Conservation (phyloP, 768 basidiomycete species). For the Trametes cingulata region DNA sequence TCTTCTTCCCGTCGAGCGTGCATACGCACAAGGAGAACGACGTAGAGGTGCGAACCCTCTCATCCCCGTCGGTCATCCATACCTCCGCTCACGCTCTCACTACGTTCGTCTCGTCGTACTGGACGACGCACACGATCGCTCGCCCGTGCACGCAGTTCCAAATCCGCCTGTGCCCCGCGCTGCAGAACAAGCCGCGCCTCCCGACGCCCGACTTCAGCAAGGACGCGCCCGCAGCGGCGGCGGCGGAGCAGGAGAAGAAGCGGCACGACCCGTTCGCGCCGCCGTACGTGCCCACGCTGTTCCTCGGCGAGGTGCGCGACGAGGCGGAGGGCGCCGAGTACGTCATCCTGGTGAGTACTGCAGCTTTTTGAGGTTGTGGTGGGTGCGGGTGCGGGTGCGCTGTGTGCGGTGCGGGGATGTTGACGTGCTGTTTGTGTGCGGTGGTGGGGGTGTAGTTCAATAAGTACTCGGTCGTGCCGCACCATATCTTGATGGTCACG, state of each 20-base stretch:
- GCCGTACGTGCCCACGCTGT: slow-evolving; percentile 77
- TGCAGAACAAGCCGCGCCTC: slow-evolving; percentile 73
- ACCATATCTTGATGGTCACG: slow-evolving; percentile 86
- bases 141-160: slow-evolving; percentile 61
- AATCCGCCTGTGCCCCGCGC: slow-evolving; percentile 80
- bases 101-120: neutral
- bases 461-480: slow-evolving; percentile 81
- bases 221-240: slow-evolving; percentile 29
- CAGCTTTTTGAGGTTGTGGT: neutral
- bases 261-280: slow-evolving; percentile 78
- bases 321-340: slow-evolving; percentile 60
- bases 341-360: slow-evolving; percentile 60
- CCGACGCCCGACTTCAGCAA: slow-evolving; percentile 44
- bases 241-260: slow-evolving; percentile 27
- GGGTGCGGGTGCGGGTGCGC: neutral
- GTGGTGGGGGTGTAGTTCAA: slow-evolving; percentile 59
- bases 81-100: neutral
- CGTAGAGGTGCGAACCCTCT: slow-evolving; percentile 53
- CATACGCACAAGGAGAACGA: slow-evolving; percentile 60
- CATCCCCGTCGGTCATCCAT: neutral
- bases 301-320: slow-evolving; percentile 72
- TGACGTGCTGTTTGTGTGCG: neutral
- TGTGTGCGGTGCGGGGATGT: no score
- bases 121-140: neutral
- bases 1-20: slow-evolving; percentile 77